These are phyloP conservation scores for Termitomyces sp. DNA, from an alignment of 768 basidiomycete species.

Conservation along the genomic window DNA sequence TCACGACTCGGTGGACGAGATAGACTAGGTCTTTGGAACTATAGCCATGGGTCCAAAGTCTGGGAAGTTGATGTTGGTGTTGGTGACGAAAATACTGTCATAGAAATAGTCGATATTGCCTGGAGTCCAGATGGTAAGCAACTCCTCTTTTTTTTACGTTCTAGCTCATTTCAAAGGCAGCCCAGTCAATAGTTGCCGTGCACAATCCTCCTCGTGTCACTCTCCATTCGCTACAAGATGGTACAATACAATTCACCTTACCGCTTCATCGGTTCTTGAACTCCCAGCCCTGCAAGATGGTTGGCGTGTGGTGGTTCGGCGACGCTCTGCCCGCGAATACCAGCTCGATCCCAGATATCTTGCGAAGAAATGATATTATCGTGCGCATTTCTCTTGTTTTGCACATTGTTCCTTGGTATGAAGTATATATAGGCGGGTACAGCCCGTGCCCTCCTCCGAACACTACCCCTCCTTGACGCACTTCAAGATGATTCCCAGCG, in stretches of 20 bases:
- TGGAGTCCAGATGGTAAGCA: conserved; percentile 83
- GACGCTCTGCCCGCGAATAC: conserved; percentile 39
- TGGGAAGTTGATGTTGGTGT: conserved; percentile 77
- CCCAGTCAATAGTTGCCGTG: conserved; percentile 69
- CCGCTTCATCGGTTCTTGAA: conserved; percentile 29
- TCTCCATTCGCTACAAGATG: conserved; percentile 79
- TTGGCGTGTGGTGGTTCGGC: conserved; percentile 74
- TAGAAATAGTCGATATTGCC: conserved; percentile 56
- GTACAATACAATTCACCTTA: conserved; percentile 51
- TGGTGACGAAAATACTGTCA: conserved; percentile 35
- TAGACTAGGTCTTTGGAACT: conserved; percentile 75
- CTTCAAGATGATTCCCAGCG: conserved; percentile 66
- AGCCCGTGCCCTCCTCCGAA: conserved; percentile 66
- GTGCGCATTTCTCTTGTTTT: conserved; percentile 37
- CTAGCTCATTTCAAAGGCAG: conserved; percentile 30
- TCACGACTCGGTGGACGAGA: conserved; percentile 68
- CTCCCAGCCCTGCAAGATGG: conserved; percentile 29
- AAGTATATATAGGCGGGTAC: conserved; percentile 65
- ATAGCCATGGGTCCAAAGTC: conserved; percentile 69
- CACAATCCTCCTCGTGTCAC: conserved; percentile 68
- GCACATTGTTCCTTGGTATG: conserved; percentile 4
- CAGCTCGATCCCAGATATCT: conserved; percentile 69
- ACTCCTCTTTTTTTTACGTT: conserved; percentile 3
- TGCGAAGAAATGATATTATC: conserved; percentile 62
- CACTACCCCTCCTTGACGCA: conserved; percentile 69